Base-by-base conservation (phyloP, 306 rosid genomes). In the Benincasa hispida region DNA sequence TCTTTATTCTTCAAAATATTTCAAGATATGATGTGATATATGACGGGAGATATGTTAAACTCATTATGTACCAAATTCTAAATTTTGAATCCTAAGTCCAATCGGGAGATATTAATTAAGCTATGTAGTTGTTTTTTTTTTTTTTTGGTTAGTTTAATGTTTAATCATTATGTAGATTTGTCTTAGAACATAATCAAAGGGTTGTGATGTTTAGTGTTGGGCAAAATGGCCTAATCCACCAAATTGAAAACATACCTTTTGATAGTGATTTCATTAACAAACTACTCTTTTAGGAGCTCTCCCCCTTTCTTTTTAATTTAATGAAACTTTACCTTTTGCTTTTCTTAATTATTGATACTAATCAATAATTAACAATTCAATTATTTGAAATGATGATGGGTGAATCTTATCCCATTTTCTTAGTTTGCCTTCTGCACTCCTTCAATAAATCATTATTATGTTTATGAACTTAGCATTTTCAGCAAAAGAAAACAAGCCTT, bases 181-280 rank as follows among this genome's bases (percentile, higher is more conserved):
- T 22, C 55, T 30, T 68, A 68, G 34, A 68, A 68, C 55, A 39
- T 41, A 68, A 69, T 69, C 35, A 69, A 69, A 69, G 14, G 58
- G 2, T 8, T 30, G 41, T 6, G 72, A 14, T 45, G 50, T 45
- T 61, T 41, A 39, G 39, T 60, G 28, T 67, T 45, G 57, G 75
- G 75, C 39, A 70, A 70, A 70, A 70, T 70, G 75, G 57, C 37
- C 57, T 45, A 69, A 69, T 69, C 75, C 75, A 69, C 75, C 75
- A 45, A 42, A 24, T 45, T 45, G 37, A 45, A 41, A 69, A 42
- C 56, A 24, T 0, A 25, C 14, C 21, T 42, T 45, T 13, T 12
- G 55, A 68, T 22, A 10, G 74, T 47, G 74, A 68, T 68, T 68
- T 68, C 74, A 67, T 67, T 67, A 67, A 41, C n/a, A 22, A 67